Evolutionary conservation across 2,329 filamentous ascomycete species (phyloP), one percentile per base, ranked within the genome.

Genomic region (Sporothrix brasiliensis): DNA sequence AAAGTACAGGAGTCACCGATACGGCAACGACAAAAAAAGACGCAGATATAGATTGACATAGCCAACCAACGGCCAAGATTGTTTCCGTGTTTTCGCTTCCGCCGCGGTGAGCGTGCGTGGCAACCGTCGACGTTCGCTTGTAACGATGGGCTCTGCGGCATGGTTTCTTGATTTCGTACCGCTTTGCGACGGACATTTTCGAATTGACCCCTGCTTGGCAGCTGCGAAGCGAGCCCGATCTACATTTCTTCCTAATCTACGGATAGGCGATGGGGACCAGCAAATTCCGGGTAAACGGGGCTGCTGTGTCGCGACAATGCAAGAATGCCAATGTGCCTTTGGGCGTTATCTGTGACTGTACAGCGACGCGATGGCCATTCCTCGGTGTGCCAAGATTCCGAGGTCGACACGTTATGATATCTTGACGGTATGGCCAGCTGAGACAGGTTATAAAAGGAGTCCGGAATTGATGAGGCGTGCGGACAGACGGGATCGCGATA

Each of bases 241-340:
- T 47, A 19, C 34, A 7, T 34, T 34, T 34, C 34, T 7, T 34
- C n/a, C 21, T 39, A 61, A 44, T 47, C 39, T 61, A 16, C 56
- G 34, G 56, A 60, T 4, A 13, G 19, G n/a, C 34, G 39, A 24
- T 41, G 19, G 9, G 41, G 56, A 44, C 27, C 21, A 11, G 56
- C 56, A 60, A 44, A 60, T 60, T 60, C 56, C 56, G 56, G 56
- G 56, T 60, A 60, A 60, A 60, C 56, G 56, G 56, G 34, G 56
- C 34, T 60, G 27, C 56, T 44, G 19, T 14, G 24, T 19, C 19
- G 30, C 19, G 56, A 53, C 19, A 60, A 44, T 60, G 34, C 56
- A 2, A 16, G 44, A 34, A 34, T 7, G 34, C 34, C 34, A 34
- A 34, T 9, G 34, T 7, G 34, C 34, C 34, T 4, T 3, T 30